Evolutionary conservation across 2,329 filamentous ascomycete genomes (phyloP).

Genomic region (Colletotrichum sp.): DNA sequence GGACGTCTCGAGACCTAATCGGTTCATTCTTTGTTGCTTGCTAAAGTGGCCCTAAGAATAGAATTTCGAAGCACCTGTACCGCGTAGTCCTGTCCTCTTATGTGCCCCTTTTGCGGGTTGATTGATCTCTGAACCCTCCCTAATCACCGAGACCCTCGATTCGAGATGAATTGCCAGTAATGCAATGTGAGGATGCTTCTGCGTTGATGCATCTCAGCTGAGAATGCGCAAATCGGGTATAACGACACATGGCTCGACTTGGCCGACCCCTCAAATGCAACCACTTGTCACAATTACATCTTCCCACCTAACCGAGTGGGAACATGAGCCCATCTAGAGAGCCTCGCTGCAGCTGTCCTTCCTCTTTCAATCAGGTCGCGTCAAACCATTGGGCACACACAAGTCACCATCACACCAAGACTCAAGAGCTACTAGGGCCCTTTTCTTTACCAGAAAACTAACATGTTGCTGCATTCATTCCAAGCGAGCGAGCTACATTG

Average conservation of each 20-base stretch:
- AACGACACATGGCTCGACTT: background rate
- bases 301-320: background rate
- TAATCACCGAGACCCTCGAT: background rate
- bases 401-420: background rate
- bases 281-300: background rate
- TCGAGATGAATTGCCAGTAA: background rate
- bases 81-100: background rate
- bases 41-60: background rate
- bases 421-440: background rate
- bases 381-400: background rate
- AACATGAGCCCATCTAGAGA: background rate
- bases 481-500: slow-evolving; percentile 11
- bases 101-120: background rate
- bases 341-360: background rate
- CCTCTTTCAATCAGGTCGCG: background rate
- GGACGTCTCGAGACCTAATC: background rate
- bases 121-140: background rate
- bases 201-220: background rate
- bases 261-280: background rate
- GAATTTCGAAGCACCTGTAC: background rate
- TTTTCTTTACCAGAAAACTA: slow-evolving; percentile 1
- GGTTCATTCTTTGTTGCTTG: background rate
- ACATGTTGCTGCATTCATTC: slow-evolving; percentile 16
- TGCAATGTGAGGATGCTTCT: background rate
- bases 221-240: background rate